These are phyloP conservation scores for Lepiota subincarnata DNA, from an alignment of 768 basidiomycete genomes.

Conservation along the genomic window DNA sequence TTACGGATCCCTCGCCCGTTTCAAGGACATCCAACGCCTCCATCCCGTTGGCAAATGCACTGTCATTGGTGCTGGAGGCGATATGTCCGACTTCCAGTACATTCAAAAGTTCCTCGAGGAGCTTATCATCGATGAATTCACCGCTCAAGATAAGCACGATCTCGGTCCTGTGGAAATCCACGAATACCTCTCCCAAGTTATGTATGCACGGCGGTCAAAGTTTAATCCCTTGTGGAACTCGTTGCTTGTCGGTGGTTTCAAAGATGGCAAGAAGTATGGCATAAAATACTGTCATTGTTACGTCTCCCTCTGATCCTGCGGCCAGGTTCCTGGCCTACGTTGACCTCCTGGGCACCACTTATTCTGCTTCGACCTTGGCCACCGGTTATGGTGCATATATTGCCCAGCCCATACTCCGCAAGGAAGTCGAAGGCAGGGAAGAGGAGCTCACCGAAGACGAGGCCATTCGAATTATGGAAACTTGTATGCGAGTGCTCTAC, in stretches of 20 bases:
- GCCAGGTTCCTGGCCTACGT: slow-evolving; percentile 88
- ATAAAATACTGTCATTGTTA: neutral
- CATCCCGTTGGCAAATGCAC: slow-evolving; percentile 81
- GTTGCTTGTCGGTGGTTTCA: slow-evolving; percentile 86
- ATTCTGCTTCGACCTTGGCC: slow-evolving; percentile 87
- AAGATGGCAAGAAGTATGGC: slow-evolving; percentile 72
- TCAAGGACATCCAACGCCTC: slow-evolving; percentile 91
- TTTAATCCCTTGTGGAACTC: slow-evolving; percentile 96
- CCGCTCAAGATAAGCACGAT: slow-evolving; percentile 76
- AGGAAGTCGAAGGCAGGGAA: slow-evolving; percentile 82
- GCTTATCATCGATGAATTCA: slow-evolving; percentile 73
- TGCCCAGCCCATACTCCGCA: slow-evolving; percentile 88
- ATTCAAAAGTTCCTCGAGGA: slow-evolving; percentile 78
- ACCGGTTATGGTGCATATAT: slow-evolving; percentile 94
- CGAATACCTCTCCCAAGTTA: slow-evolving; percentile 83
- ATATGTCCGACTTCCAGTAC: slow-evolving; percentile 98
- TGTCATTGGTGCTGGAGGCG: slow-evolving; percentile 88
- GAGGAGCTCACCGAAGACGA: slow-evolving; percentile 73
- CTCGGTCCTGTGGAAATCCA: slow-evolving; percentile 90
- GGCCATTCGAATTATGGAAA: slow-evolving; percentile 72
- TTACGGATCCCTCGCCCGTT: slow-evolving; percentile 94
- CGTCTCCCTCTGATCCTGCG: neutral
- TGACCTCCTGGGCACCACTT: slow-evolving; percentile 95
- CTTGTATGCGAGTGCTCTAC: slow-evolving; percentile 89
- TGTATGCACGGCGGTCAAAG: slow-evolving; percentile 87